Evolutionary conservation across 805 yeast genomes (phyloP), one percentile per base, ranked within the genome.

Genomic region (Komagataella populi): DNA sequence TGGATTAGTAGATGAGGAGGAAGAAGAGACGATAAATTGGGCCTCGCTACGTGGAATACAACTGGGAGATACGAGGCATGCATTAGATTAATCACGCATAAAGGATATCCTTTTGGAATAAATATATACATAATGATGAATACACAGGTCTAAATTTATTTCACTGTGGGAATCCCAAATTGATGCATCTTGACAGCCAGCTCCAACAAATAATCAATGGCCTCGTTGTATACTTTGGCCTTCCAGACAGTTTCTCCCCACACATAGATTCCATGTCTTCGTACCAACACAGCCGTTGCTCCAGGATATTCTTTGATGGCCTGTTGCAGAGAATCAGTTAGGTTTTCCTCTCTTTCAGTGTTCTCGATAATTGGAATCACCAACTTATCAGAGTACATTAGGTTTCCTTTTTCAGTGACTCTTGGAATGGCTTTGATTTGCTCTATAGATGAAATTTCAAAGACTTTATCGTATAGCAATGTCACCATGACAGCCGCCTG

Each of bases 171-270:
- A 45, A 88, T 74, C 1, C 88, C 89, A 51, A 78, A 64, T 57
- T 76, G 78, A 56, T 78, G 77, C 96, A 89, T 86, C 62, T 84
- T 84, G 44, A 90, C 77, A 1, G 93, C 96, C 56, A 90, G 66
- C 55, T 87, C 96, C 59, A 91, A 70, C 55, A 91, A 68, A 63
- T 90, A 91, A 61, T 91, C 97, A 54, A 91, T 80, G 16, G 96
- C 95, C 66, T 91, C 98, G 63, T 89, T 89, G 64, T 85, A 84
- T 12, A 91, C 77, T 67, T 91, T 91, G 49, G 97, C 96, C 67
- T 90, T 88, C 86, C 95, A 85, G 10, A 87, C 86, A 23, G 76
- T 80, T 58, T 84, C 87, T 22, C 97, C 97, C 97, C 97, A 91
- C n/a, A 89, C 96, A 63, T 83, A 91, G 47, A 91, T 83, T 0